These are phyloP conservation scores for Penicillium argentinense DNA, from an alignment of 495 filamentous ascomycete genomes.

Conservation along the genomic window DNA sequence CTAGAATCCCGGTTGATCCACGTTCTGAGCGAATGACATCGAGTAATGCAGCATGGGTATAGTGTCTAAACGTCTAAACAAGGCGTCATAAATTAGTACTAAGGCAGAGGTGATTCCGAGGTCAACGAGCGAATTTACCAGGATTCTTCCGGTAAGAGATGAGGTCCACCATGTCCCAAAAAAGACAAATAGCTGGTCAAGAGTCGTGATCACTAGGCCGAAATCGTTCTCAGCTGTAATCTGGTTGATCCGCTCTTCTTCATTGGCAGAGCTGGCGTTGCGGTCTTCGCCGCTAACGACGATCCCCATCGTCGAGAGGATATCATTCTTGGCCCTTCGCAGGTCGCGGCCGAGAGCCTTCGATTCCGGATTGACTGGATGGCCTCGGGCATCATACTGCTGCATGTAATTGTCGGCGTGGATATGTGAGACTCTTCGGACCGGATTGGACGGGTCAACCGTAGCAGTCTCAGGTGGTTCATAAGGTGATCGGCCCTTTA, in stretches of 20 bases:
- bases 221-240: conserved; percentile 51
- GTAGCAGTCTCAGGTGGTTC: conserved; percentile 51
- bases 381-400: conserved; percentile 69
- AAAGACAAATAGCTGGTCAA: conserved; percentile 43
- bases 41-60: conserved; percentile 39
- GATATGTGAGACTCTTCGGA: conserved; percentile 34
- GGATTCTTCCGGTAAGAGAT: conserved; percentile 45
- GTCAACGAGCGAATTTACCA: conserved; percentile 29
- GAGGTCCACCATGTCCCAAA: conserved; percentile 45
- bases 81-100: conserved; percentile 3
- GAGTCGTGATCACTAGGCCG: conserved; percentile 46
- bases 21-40: conserved; percentile 41
- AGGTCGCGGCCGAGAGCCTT: conserved; percentile 42
- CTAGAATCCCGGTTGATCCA: conserved; percentile 29
- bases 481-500: conserved; percentile 72
- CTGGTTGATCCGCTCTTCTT: conserved; percentile 43
- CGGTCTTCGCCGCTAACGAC: conserved; percentile 48
- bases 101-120: too few species aligned
- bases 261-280: conserved; percentile 29
- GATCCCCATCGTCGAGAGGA: conserved; percentile 55
- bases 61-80: conserved; percentile 46
- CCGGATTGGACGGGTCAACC: conserved; percentile 18
- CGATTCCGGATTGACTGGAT: conserved; percentile 62
- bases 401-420: conserved; percentile 54
- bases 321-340: conserved; percentile 56